Percentiles rank a stretch among this genome's conserved stretches.
Evolutionary conservation across 2,329 filamentous ascomycete genomes (phyloP).

Genomic region (Gaeumannomyces sp.): DNA sequence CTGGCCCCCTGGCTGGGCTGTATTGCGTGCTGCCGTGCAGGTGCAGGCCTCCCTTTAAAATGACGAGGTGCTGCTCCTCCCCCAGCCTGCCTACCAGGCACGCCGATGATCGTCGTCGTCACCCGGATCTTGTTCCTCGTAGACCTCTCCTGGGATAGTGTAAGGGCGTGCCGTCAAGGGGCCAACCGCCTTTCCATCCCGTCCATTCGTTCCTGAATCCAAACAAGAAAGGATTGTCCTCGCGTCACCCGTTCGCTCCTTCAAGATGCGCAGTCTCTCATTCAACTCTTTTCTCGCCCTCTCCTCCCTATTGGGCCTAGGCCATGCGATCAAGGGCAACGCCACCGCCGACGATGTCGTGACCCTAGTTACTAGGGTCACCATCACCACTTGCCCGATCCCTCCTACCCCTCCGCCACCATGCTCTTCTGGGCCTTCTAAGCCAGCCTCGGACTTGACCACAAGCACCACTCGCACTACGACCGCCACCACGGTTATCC

Average conservation of each 20-base stretch:
- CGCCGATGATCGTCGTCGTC: not conserved
- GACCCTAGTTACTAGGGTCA: slow-evolving; percentile 14
- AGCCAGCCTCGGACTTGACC: not conserved
- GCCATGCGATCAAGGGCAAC: slow-evolving; percentile 5
- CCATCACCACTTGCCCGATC: slow-evolving; percentile 14
- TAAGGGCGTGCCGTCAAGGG: not conserved
- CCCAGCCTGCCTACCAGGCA: not conserved
- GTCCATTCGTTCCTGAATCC: slow-evolving; percentile 3
- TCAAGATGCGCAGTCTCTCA: slow-evolving; percentile 18
- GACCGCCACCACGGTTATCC: not conserved
- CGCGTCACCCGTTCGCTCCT: slow-evolving; percentile 14
- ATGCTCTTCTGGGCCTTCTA: slow-evolving; percentile 2
- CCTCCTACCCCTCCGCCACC: slow-evolving; percentile 13
- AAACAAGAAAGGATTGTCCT: not conserved
- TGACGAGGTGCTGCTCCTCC: not conserved
- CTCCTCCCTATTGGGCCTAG: slow-evolving; percentile 11
- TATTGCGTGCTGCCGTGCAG: not conserved
- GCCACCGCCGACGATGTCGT: slow-evolving; percentile 9
- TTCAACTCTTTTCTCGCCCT: slow-evolving; percentile 18
- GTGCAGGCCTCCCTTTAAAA: not conserved
- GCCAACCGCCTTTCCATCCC: not conserved
- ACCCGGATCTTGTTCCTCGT: not conserved
- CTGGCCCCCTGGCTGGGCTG: too few relatives aligned
- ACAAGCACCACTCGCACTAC: not conserved
- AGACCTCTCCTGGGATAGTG: not conserved